phyloP scores from a whole-genome alignment of 192 early-diverging fungal species.

The Backusella circina region DNA sequence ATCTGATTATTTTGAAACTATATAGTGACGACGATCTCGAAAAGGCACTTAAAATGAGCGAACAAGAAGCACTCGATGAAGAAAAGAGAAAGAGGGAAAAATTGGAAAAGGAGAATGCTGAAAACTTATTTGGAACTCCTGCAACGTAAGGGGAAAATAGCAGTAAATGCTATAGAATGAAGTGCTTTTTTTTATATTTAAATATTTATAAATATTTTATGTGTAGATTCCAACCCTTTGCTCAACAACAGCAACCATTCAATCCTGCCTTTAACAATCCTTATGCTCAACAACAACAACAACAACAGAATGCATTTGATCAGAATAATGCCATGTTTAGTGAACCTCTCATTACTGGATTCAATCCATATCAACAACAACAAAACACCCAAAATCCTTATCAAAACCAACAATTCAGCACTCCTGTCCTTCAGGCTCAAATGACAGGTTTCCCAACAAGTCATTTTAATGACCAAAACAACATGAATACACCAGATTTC shows the following conservation, averaged over 20 bases:
- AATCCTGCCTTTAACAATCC: conserved; percentile 14
- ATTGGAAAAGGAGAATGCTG: conserved; percentile 18
- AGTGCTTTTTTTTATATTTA: not conserved
- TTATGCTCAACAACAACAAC: conserved; percentile 27
- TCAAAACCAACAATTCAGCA: conserved; percentile 27
- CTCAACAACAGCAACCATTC: conserved; percentile 17
- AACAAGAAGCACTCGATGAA: conserved; percentile 31
- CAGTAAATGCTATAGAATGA: not conserved
- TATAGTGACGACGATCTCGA: conserved; percentile 24
- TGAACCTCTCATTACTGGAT: not conserved
- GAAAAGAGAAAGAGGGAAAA: conserved; percentile 24
- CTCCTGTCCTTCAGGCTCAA: conserved; percentile 21
- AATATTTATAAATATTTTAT: no score
- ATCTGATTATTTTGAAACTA: not conserved
- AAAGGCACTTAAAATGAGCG: conserved; percentile 29
- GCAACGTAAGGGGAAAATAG: not conserved
- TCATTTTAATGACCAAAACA: not conserved
- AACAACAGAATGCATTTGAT: conserved; percentile 6
- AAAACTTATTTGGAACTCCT: conserved; percentile 15
- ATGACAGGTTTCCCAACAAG: conserved; percentile 20
- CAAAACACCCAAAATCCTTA: conserved; percentile 30
- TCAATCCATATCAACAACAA: conserved; percentile 10
- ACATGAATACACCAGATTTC: not conserved
- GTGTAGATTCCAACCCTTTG: conserved; percentile 14
- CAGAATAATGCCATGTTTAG: not conserved